Conservation (phyloP, 768 basidiomycete species). For the Lactarius tabidus region DNA sequence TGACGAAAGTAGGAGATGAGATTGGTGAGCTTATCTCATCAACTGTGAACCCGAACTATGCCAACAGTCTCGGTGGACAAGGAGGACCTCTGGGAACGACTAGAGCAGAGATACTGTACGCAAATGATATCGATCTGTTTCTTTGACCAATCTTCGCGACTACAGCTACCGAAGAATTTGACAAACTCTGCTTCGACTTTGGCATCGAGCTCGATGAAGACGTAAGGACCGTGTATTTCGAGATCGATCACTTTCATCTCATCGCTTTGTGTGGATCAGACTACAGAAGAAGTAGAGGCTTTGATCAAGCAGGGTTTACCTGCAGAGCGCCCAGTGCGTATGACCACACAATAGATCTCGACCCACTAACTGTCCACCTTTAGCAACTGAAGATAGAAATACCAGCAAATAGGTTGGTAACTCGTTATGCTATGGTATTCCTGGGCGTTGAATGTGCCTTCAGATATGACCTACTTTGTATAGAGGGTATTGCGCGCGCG, state of each 20-base stretch:
- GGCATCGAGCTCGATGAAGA: conserved; percentile 98
- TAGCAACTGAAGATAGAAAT: conserved; percentile 99
- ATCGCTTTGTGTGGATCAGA: conserved; percentile 44
- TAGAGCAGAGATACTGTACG: conserved; percentile 79
- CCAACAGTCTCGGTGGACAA: conserved; percentile 96
- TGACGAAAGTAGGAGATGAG: background rate
- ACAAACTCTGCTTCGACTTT: conserved; percentile 94
- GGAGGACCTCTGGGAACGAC: conserved; percentile 84
- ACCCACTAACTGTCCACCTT: conserved; percentile 20
- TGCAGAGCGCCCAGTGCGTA: conserved; percentile 72
- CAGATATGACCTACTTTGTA: conserved; percentile 96
- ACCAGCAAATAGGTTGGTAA: conserved; percentile 83
- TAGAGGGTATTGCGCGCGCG: conserved; percentile 90
- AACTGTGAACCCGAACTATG: conserved; percentile 44
- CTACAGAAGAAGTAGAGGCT: conserved; percentile 81
- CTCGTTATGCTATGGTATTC: background rate
- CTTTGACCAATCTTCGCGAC: conserved; percentile 13
- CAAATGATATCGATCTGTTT: conserved; percentile 15
- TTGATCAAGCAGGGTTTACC: conserved; percentile 80
- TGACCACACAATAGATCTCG: background rate
- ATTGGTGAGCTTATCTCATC: conserved; percentile 1
- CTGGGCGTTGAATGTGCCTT: conserved; percentile 1
- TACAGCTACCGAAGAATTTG: conserved; percentile 89
- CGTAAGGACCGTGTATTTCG: conserved; percentile 44
- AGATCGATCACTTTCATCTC: background rate